Conservation (phyloP, 306 rosid genomes). For the Pyrus betulifolia region DNA sequence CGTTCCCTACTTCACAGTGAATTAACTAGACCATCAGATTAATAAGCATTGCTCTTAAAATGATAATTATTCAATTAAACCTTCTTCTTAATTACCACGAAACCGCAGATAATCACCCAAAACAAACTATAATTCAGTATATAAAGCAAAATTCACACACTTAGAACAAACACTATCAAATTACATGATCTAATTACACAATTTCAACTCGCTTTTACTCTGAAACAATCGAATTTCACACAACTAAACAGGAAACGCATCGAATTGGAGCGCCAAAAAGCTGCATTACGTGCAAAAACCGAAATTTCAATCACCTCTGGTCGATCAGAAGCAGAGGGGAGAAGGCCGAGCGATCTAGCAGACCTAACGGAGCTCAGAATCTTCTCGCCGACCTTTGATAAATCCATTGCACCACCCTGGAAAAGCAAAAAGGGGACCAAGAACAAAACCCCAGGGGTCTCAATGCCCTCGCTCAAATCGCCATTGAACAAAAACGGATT, state of each 20-base stretch:
- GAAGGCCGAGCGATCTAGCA: constrained; percentile 89
- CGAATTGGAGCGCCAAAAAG: not conserved
- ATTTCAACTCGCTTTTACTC: not conserved
- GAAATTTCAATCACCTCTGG: constrained; percentile 65
- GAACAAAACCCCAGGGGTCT: constrained; percentile 72
- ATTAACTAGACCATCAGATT: not conserved
- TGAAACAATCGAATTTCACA: not conserved
- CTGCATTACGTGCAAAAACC: not conserved
- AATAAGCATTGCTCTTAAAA: not conserved
- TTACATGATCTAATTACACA: not conserved
- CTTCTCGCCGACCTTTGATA: constrained; percentile 90
- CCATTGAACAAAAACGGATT: constrained; percentile 74
- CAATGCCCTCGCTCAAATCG: constrained; percentile 82
- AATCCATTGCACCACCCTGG: constrained; percentile 90
- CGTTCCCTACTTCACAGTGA: too few relatives aligned
- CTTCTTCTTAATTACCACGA: not conserved
- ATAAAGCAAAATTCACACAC: not conserved
- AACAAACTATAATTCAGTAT: not conserved
- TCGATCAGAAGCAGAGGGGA: constrained; percentile 79
- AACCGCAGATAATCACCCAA: not conserved
- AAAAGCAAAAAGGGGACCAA: constrained; percentile 74
- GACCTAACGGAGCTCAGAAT: constrained; percentile 95
- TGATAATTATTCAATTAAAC: not conserved
- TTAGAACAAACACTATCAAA: not conserved
- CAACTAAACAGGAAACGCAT: not conserved